phyloP scores from a whole-genome alignment of 768 basidiomycete genomes.

The Xerocomellus intermedius region DNA sequence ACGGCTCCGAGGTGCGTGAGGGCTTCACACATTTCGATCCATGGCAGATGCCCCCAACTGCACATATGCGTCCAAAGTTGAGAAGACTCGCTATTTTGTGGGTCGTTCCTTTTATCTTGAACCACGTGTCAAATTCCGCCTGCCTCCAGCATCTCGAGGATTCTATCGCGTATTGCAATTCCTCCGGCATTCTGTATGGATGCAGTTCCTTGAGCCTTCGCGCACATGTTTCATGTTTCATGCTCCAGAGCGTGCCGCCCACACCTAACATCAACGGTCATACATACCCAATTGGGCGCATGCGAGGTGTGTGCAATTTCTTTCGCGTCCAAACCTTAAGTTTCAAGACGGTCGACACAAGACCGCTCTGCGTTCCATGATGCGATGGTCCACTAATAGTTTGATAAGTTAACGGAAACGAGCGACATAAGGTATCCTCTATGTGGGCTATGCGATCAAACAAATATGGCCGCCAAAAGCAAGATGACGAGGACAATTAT shows the following conservation, averaged over 20 bases:
- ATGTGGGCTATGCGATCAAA: conserved; percentile 37
- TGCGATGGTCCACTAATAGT: not conserved
- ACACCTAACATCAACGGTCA: not conserved
- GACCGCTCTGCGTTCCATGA: not conserved
- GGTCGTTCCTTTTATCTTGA: not conserved
- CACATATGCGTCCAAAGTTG: not conserved
- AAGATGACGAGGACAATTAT: conserved; percentile 77
- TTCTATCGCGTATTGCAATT: not conserved
- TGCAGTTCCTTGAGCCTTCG: not conserved
- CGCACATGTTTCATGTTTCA: conserved; percentile 2
- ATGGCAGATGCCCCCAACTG: not conserved
- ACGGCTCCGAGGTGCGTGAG: not conserved
- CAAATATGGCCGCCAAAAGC: conserved; percentile 74
- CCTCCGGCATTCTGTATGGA: not conserved
- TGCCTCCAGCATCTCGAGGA: not conserved
- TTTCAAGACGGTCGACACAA: not conserved
- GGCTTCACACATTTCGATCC: not conserved
- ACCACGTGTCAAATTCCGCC: not conserved
- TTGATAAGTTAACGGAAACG: conserved; percentile 17
- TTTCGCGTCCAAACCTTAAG: not conserved
- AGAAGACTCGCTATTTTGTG: not conserved
- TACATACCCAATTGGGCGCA: not conserved
- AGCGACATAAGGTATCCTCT: conserved; percentile 9
- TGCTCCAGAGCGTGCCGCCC: not conserved
- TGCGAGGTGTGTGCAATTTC: not conserved